Percentiles rank a stretch among this genome's conserved stretches.
phyloP scores from a whole-genome alignment of 108 stramenopile genomes.

The Licmophora abbreviata region DNA sequence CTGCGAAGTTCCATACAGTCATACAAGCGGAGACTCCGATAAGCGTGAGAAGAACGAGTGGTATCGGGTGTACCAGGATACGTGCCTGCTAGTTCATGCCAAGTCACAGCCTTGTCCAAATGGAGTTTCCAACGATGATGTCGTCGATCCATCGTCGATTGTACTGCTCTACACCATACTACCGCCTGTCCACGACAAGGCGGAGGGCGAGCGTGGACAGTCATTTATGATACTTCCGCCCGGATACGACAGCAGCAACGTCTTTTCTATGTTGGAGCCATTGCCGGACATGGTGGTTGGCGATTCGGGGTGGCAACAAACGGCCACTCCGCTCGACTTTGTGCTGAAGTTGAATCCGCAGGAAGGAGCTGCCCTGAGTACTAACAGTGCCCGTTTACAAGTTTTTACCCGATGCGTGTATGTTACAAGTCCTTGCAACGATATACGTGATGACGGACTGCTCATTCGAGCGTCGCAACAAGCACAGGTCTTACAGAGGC shows the following conservation, averaged over 20 bases:
- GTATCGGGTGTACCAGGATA: conserved; percentile 67
- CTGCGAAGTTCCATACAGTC: conserved; percentile 43
- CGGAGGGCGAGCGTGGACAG: background rate
- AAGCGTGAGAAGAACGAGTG: conserved; percentile 17
- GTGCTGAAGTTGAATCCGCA: too few relatives aligned
- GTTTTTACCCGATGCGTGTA: conserved; percentile 2
- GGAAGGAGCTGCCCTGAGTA: too few relatives aligned
- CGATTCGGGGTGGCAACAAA: too few relatives aligned
- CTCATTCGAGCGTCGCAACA: conserved; percentile 30
- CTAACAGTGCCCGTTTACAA: too few relatives aligned
- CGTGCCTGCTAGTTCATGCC: conserved; percentile 36
- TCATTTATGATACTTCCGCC: background rate
- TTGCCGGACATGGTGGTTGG: too few relatives aligned
- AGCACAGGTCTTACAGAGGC: conserved; percentile 11
- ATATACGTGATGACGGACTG: conserved; percentile 17
- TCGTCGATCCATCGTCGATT: background rate
- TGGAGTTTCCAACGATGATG: background rate
- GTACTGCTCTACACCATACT: background rate
- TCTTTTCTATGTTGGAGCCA: too few relatives aligned
- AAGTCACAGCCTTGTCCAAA: too few relatives aligned
- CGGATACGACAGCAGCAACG: too few relatives aligned
- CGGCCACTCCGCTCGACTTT: too few relatives aligned
- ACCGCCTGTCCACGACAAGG: background rate
- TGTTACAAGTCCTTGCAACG: conserved; percentile 4
- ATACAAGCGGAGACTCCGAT: too few relatives aligned